Evolutionary conservation across 805 yeast species (phyloP).

Genomic region (Candida railenensis): DNA sequence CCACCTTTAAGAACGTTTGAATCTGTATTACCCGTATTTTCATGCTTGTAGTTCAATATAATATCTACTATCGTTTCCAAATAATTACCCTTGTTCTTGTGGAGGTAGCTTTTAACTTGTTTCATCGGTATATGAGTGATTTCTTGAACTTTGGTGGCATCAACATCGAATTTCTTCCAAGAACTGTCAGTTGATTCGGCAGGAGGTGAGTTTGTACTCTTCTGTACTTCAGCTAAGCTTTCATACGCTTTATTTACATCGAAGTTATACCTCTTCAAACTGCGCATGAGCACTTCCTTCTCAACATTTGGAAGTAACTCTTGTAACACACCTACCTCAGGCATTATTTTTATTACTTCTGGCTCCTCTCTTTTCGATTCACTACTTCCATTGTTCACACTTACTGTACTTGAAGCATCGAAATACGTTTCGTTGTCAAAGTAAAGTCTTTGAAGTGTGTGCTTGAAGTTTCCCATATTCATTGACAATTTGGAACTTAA

Average conservation of each 20-base stretch:
- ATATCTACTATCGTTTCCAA: conserved; percentile 37
- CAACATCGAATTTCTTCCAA: not conserved
- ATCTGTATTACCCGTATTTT: conserved; percentile 1
- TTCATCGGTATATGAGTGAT: conserved; percentile 16
- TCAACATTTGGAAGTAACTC: not conserved
- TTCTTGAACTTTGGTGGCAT: conserved; percentile 14
- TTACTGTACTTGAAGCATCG: not conserved
- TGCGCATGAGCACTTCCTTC: not conserved
- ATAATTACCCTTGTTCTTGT: conserved; percentile 24
- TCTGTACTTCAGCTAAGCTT: not conserved
- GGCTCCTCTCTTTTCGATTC: too few species aligned
- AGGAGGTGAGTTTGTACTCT: not conserved
- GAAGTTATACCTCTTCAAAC: not conserved
- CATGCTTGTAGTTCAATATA: conserved; percentile 15
- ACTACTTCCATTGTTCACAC: too few species aligned
- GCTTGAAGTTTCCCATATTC: not conserved
- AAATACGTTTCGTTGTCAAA: not conserved
- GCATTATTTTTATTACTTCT: not conserved
- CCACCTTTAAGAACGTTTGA: conserved; percentile 18
- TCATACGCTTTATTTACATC: not conserved
- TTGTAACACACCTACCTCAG: not conserved
- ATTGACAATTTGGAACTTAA: not conserved
- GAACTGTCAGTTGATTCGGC: not conserved
- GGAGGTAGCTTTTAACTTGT: conserved; percentile 17
- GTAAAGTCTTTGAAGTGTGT: not conserved